phyloP scores from a whole-genome alignment of 441 rosid species.

The Gossypium trilobum region DNA sequence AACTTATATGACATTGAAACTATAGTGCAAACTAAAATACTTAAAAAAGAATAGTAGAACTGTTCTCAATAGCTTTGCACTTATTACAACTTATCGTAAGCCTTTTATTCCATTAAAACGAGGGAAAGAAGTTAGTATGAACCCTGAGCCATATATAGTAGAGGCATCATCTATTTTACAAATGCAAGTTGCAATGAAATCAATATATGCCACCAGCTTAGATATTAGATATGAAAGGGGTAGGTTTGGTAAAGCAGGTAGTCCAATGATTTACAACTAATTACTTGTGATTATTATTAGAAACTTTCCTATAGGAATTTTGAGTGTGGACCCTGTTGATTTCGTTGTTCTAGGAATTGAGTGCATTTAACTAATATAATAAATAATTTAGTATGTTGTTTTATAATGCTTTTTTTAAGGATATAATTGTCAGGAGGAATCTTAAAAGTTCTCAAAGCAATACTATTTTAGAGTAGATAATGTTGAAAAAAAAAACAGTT shows the following conservation, averaged over 20 bases:
- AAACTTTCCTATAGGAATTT: background rate
- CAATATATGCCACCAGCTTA: background rate
- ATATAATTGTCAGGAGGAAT: no score
- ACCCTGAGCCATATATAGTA: background rate
- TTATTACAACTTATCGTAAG: background rate
- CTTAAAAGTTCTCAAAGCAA: no score
- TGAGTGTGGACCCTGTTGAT: background rate
- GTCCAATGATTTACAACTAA: background rate
- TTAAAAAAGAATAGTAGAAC: no score
- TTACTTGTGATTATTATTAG: background rate
- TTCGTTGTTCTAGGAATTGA: no score
- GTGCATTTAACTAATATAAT: no score
- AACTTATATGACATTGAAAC: no score
- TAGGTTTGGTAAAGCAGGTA: background rate
- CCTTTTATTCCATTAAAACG: background rate
- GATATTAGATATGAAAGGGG: background rate
- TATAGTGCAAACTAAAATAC: no score
- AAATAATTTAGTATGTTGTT: no score
- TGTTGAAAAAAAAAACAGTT: no score
- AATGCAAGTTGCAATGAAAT: background rate
- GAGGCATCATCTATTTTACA: background rate
- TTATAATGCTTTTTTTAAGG: no score
- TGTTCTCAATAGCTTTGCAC: background rate
- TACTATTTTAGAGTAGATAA: no score
- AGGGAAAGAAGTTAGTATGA: background rate